A percentile compares a stretch with the other conserved stretches of the same genome.
These are phyloP conservation scores for Kluyveromyces marxianus DNA, from an alignment of 1,139 yeast genomes.

Conservation along the genomic window DNA sequence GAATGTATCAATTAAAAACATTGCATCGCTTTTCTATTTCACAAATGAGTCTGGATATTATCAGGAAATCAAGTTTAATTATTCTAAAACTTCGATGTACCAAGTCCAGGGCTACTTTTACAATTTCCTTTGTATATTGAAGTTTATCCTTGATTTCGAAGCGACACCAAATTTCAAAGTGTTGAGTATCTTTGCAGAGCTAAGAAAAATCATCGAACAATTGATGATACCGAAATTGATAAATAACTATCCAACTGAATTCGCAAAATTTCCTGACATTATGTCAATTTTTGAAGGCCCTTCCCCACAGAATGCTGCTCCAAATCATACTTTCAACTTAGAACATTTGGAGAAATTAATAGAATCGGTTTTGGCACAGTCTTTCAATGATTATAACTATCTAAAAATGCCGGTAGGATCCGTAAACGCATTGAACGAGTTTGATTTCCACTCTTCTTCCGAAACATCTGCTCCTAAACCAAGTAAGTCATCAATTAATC, in stretches of 20 bases:
- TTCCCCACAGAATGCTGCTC: not conserved
- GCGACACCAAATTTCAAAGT: conserved; percentile 29
- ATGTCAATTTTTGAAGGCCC: not conserved
- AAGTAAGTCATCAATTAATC: conserved; percentile 19
- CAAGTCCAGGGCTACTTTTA: conserved; percentile 31
- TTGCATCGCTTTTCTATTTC: conserved; percentile 17
- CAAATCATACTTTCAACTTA: not conserved
- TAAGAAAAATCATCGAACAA: conserved; percentile 24
- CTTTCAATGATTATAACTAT: conserved; percentile 29
- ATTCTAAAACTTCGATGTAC: conserved; percentile 24
- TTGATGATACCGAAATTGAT: conserved; percentile 24
- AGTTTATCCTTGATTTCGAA: conserved; percentile 33
- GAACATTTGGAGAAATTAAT: conserved; percentile 20
- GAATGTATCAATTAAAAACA: conserved; percentile 28
- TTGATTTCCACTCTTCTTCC: conserved; percentile 11
- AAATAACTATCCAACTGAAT: conserved; percentile 17
- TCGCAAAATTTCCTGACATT: conserved; percentile 13
- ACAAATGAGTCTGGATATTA: conserved; percentile 8
- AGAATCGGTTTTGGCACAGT: conserved; percentile 25
- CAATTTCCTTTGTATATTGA: conserved; percentile 31
- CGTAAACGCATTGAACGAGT: conserved; percentile 10
- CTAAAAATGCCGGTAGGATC: conserved; percentile 23
- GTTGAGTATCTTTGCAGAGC: conserved; percentile 26
- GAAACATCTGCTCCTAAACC: conserved; percentile 7
- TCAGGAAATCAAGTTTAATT: conserved; percentile 16